Evolutionary conservation across 2,329 filamentous ascomycete genomes (phyloP), one percentile per base, ranked within the genome.

Genomic region (Onygenales sp.): DNA sequence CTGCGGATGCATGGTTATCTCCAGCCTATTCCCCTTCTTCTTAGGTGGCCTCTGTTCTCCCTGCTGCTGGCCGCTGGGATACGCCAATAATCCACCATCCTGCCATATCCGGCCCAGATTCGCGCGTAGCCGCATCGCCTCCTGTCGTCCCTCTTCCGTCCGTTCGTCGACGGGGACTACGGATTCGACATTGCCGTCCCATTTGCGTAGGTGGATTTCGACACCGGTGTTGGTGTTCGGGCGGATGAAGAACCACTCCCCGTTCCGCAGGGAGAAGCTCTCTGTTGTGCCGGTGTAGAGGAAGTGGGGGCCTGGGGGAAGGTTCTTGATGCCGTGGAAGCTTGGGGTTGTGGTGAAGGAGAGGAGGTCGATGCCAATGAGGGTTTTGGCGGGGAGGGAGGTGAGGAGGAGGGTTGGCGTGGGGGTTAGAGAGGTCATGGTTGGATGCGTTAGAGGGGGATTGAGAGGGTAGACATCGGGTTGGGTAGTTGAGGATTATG

Each of bases 321-420:
- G 61, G 57, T 80, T 75, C 57, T 78, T 81, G 59, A 85, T 77
- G 32, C 82, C 82, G 53, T 76, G 74, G 65, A 85, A 85, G 51
- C 78, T 77, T 9, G 79, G 71, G 9, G 81, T 80, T 3, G 80
- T 79, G 13, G 80, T 83, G 66, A 85, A 85, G 45, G 81, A 81
- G 49, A 84, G 74, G 17, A 78, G 70, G 58, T 77, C 72, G 53
- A 77, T 70, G 42, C 74, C 82, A 58, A 78, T 77, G 34, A 77
- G 64, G 11, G 74, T 73, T 58, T 71, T 72, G 2, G 73, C 65
- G 17, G 75, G 75, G 37, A 77, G 70, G 42, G 67, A 52, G 34
- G 69, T 67, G 57, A 76, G 63, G 34, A 77, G 66, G 54, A 77
- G 61, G 6, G 71, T 71, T 39, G 67, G 70, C n/a, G 70, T 65